Percentiles rank a stretch among this genome's conserved stretches.
Conservation (phyloP, 2,329 filamentous ascomycete genomes). For the Fusarium oxysporum region DNA sequence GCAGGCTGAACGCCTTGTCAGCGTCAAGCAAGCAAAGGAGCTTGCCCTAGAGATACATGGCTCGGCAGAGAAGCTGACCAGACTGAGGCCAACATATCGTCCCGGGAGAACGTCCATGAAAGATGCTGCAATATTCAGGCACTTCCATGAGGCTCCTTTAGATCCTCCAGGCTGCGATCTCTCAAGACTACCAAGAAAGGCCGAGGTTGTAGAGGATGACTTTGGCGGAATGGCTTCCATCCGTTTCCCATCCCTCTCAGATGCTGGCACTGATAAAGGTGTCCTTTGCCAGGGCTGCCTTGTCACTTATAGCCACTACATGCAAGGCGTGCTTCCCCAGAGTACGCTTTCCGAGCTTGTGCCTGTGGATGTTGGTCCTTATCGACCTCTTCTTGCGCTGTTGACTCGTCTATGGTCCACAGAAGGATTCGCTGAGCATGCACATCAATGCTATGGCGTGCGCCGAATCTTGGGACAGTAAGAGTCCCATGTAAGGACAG, state of each 20-base stretch:
- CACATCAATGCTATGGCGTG: slow-evolving; percentile 42
- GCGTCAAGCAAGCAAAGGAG: slow-evolving; percentile 45
- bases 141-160: slow-evolving; percentile 37
- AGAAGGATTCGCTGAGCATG: slow-evolving; percentile 38
- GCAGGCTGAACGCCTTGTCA: slow-evolving; percentile 41
- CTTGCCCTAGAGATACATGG: slow-evolving; percentile 45
- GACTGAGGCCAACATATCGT: slow-evolving; percentile 20
- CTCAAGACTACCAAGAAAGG: slow-evolving; percentile 32
- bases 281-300: slow-evolving; percentile 43
- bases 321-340: slow-evolving; percentile 32
- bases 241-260: slow-evolving; percentile 42
- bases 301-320: slow-evolving; percentile 34
- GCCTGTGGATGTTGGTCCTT: slow-evolving; percentile 30
- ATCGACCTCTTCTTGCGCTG: slow-evolving; percentile 36
- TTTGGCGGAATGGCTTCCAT: slow-evolving; percentile 44
- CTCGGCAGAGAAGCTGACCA: slow-evolving; percentile 26
- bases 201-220: slow-evolving; percentile 34
- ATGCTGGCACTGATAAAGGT: slow-evolving; percentile 31
- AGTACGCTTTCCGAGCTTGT: slow-evolving; percentile 33
- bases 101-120: slow-evolving; percentile 26
- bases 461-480: slow-evolving; percentile 22
- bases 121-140: slow-evolving; percentile 31
- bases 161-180: slow-evolving; percentile 42
- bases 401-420: slow-evolving; percentile 36
- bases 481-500: background rate